Evolutionary conservation across 2,329 filamentous ascomycete genomes (phyloP).

Genomic region (Truncatella angustata): DNA sequence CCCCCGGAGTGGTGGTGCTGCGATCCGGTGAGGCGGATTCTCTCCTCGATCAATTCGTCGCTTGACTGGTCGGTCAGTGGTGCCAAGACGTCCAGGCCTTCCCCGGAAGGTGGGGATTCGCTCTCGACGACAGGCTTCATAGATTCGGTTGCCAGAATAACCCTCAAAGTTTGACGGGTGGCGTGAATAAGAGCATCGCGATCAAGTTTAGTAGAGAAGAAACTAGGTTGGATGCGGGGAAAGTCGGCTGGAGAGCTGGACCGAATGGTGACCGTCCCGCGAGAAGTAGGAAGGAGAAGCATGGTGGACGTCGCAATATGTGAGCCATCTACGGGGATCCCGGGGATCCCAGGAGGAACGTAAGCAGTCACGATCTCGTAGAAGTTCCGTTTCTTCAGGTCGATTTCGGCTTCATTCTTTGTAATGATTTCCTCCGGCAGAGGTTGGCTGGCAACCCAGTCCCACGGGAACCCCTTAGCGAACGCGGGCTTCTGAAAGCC

Average conservation of each 20-base stretch:
- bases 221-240: constrained; percentile 6
- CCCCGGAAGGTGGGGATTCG: background rate
- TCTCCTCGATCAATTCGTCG: constrained; percentile 7
- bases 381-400: background rate
- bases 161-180: background rate
- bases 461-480: constrained; percentile 21
- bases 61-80: background rate
- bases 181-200: background rate
- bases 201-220: constrained; percentile 1
- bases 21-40: background rate
- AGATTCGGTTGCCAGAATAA: background rate
- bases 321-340: constrained; percentile 1
- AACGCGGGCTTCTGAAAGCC: constrained; percentile 19
- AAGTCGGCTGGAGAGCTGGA: background rate
- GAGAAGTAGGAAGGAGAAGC: constrained; percentile 11
- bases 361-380: background rate
- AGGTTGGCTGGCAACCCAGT: constrained; percentile 20
- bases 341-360: background rate
- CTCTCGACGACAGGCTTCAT: background rate
- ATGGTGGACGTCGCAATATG: constrained; percentile 13
- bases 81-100: background rate
- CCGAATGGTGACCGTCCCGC: constrained; percentile 1
- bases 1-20: background rate
- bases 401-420: constrained; percentile 12
- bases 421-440: constrained; percentile 15